Percentiles rank a stretch among this genome's conserved stretches.
phyloP scores from a whole-genome alignment of 2,329 filamentous ascomycete species.

The Trichoderma atroviride region DNA sequence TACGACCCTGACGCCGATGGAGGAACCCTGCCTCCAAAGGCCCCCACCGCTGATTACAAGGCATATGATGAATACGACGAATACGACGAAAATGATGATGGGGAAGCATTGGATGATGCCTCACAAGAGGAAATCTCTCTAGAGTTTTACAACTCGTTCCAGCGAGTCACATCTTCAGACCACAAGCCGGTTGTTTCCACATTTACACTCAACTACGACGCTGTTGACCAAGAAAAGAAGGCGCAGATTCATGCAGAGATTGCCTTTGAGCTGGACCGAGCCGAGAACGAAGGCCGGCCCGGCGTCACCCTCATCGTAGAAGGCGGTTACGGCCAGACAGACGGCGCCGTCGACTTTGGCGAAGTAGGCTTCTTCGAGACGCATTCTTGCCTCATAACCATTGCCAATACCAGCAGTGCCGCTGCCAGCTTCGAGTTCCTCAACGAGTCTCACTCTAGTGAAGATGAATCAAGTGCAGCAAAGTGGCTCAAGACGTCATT shows the following conservation, averaged over 20 bases:
- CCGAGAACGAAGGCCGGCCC: slow-evolving; percentile 87
- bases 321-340: slow-evolving; percentile 47
- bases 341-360: slow-evolving; percentile 73
- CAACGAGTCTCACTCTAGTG: slow-evolving; percentile 58
- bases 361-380: slow-evolving; percentile 69
- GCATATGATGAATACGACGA: slow-evolving; percentile 65
- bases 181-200: slow-evolving; percentile 89
- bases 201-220: slow-evolving; percentile 84
- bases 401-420: slow-evolving; percentile 90
- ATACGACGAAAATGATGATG: slow-evolving; percentile 48
- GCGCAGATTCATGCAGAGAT: slow-evolving; percentile 84
- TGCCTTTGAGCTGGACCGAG: slow-evolving; percentile 82
- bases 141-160: slow-evolving; percentile 81
- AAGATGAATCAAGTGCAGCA: slow-evolving; percentile 38
- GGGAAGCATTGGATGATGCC: slow-evolving; percentile 61
- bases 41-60: slow-evolving; percentile 37
- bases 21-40: slow-evolving; percentile 43
- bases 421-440: slow-evolving; percentile 79
- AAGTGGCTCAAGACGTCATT: slow-evolving; percentile 74
- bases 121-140: slow-evolving; percentile 57
- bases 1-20: slow-evolving; percentile 82
- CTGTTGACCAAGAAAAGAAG: slow-evolving; percentile 82
- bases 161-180: slow-evolving; percentile 87
- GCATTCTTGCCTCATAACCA: slow-evolving; percentile 69
- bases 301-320: slow-evolving; percentile 83